Percentiles rank a stretch among this genome's conserved stretches.
Conservation (phyloP, 768 basidiomycete genomes). For the Suillus luteus region DNA sequence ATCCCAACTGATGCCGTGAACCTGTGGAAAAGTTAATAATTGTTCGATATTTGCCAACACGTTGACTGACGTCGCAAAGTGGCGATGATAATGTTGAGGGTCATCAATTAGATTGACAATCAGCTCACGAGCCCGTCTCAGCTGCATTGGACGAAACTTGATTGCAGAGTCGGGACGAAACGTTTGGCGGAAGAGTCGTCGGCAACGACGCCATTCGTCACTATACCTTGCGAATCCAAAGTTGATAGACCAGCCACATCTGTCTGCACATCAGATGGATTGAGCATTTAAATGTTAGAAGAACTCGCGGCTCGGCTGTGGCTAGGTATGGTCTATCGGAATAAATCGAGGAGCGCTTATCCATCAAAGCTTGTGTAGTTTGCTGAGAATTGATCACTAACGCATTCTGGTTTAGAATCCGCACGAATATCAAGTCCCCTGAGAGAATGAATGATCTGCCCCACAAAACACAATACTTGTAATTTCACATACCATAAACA, state of each 20-base stretch:
- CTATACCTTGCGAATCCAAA: slow-evolving; percentile 5
- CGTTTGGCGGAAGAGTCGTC: slow-evolving; percentile 39
- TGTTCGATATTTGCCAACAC: slow-evolving; percentile 4
- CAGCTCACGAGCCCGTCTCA: slow-evolving; percentile 24
- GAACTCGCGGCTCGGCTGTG: slow-evolving; percentile 3
- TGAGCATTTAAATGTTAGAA: background rate
- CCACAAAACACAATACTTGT: background rate
- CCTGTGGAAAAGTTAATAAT: slow-evolving; percentile 15
- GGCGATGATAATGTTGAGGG: slow-evolving; percentile 32
- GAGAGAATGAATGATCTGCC: background rate
- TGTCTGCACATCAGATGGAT: background rate
- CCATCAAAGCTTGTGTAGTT: background rate
- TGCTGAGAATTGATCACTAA: slow-evolving; percentile 8
- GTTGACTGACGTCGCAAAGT: slow-evolving; percentile 17
- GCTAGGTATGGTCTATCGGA: slow-evolving; percentile 13
- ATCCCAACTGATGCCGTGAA: slow-evolving; percentile 6
- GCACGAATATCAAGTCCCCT: slow-evolving; percentile 7
- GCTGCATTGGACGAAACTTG: slow-evolving; percentile 28
- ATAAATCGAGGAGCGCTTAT: slow-evolving; percentile 13
- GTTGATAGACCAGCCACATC: slow-evolving; percentile 8
- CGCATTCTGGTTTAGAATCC: slow-evolving; percentile 4
- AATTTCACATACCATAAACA: slow-evolving; percentile 7
- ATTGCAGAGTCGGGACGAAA: slow-evolving; percentile 35
- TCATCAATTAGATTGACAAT: slow-evolving; percentile 28
- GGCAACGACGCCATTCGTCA: slow-evolving; percentile 27